A percentile compares a stretch with the other conserved stretches of the same genome.
Conservation (phyloP, 2,329 filamentous ascomycete genomes). For the Fusarium stilboides region DNA sequence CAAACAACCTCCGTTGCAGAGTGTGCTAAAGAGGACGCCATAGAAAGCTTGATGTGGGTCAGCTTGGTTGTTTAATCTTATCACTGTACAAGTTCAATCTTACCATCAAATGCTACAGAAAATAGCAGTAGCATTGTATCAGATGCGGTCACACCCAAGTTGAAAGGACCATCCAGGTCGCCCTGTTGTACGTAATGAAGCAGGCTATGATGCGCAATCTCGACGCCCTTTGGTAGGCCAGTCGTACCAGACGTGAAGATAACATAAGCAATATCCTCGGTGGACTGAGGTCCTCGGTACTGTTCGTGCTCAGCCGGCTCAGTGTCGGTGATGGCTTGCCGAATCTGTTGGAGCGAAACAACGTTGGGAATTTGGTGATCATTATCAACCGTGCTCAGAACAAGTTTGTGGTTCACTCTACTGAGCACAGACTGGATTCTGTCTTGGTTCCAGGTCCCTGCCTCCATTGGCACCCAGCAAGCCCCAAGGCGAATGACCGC, state of each 20-base stretch:
- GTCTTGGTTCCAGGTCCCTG: no score
- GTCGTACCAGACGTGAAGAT: constrained; percentile 7
- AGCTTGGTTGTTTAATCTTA: background rate
- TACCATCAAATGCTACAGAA: background rate
- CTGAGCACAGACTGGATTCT: no score
- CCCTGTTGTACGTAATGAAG: background rate
- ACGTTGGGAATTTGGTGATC: no score
- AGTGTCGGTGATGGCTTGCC: no score
- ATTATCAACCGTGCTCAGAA: no score
- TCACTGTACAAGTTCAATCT: background rate
- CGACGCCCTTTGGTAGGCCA: constrained; percentile 4
- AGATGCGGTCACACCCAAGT: background rate
- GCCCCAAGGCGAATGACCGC: no score
- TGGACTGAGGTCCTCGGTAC: no score
- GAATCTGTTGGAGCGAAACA: no score
- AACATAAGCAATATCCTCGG: background rate
- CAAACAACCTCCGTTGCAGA: background rate
- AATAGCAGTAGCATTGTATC: background rate
- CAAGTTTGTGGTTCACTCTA: no score
- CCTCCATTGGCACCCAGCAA: no score
- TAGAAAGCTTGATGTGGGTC: background rate
- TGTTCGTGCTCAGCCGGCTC: no score
- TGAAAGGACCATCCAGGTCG: background rate
- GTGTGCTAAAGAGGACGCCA: background rate
- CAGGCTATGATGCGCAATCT: background rate